phyloP scores from a whole-genome alignment of 2,329 filamentous ascomycete species.

The Chrysosporium queenslandicum region DNA sequence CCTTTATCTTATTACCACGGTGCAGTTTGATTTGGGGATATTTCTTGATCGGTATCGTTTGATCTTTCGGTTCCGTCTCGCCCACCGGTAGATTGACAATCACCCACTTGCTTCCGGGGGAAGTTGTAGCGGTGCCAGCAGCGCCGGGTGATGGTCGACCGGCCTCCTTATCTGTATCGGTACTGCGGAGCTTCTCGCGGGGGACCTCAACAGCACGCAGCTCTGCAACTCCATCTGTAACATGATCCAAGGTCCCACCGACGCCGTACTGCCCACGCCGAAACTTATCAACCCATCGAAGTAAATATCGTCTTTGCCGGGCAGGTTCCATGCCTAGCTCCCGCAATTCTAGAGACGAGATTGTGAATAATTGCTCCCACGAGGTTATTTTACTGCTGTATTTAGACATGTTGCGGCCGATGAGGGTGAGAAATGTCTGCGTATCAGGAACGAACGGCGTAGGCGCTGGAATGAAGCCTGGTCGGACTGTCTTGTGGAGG shows the following conservation, averaged over 20 bases:
- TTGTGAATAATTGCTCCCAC: constrained; percentile 82
- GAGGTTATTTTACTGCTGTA: constrained; percentile 79
- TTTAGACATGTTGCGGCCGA: constrained; percentile 74
- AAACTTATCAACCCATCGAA: constrained; percentile 82
- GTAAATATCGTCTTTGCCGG: constrained; percentile 68
- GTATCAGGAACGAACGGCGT: constrained; percentile 82
- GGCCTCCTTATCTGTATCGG: constrained; percentile 3
- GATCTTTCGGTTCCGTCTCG: constrained; percentile 45
- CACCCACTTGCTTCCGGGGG: constrained; percentile 47
- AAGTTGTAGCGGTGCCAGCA: constrained; percentile 37
- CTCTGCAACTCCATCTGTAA: constrained; percentile 53
- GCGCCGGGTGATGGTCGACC: constrained; percentile 4
- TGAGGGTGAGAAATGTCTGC: constrained; percentile 75
- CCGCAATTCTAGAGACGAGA: constrained; percentile 65
- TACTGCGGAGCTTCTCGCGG: constrained; percentile 24
- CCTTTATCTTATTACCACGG: constrained; percentile 59
- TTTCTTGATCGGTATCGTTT: constrained; percentile 41
- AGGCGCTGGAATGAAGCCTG: constrained; percentile 52
- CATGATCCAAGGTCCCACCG: constrained; percentile 70
- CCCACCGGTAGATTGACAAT: constrained; percentile 51
- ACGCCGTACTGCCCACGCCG: constrained; percentile 65
- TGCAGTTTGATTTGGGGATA: constrained; percentile 58
- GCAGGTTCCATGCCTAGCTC: constrained; percentile 80
- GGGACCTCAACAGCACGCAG: constrained; percentile 49
- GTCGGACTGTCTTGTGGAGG: constrained; percentile 34